phyloP scores from a whole-genome alignment of 225 moss, liverwort and hornwort genomes.

The Asterella californica region DNA sequence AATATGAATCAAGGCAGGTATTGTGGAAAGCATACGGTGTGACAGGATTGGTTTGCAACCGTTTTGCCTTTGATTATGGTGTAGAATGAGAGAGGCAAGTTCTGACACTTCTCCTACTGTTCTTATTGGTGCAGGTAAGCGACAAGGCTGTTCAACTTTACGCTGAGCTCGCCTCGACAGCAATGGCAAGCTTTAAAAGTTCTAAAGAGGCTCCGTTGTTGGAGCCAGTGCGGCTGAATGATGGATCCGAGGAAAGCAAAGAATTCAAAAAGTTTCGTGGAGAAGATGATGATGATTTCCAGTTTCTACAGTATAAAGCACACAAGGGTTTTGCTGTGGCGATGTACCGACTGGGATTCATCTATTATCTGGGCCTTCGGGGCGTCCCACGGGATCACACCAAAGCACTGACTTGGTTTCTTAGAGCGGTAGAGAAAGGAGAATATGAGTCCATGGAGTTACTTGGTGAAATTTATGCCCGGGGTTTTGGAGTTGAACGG shows the following conservation, averaged over 20 bases:
- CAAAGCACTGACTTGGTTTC: conserved; percentile 83
- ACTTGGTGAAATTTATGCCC: conserved; percentile 94
- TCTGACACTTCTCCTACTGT: not conserved
- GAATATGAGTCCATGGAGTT: conserved; percentile 66
- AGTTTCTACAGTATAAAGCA: conserved; percentile 91
- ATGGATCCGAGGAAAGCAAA: conserved; percentile 87
- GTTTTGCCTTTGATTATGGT: not conserved
- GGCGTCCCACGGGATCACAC: conserved; percentile 86
- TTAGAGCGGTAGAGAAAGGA: conserved; percentile 92
- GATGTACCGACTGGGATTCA: conserved; percentile 82
- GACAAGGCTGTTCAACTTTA: conserved; percentile 85
- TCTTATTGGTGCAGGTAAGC: conserved; percentile 44
- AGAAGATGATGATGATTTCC: conserved; percentile 96
- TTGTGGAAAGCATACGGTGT: not conserved
- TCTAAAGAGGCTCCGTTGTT: conserved; percentile 75
- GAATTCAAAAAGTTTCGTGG: conserved; percentile 78
- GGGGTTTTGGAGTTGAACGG: conserved; percentile 83
- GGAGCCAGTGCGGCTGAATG: conserved; percentile 78
- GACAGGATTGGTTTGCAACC: not conserved
- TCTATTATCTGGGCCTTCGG: conserved; percentile 80
- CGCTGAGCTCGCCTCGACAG: conserved; percentile 80
- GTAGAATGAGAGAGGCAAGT: not conserved
- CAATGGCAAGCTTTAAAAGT: conserved; percentile 86
- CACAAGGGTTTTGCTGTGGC: conserved; percentile 71
- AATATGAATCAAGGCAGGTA: too few species aligned